Evolutionary conservation across 768 basidiomycete species (phyloP), one percentile per base, ranked within the genome.

Genomic region (Tricholoma terreum): DNA sequence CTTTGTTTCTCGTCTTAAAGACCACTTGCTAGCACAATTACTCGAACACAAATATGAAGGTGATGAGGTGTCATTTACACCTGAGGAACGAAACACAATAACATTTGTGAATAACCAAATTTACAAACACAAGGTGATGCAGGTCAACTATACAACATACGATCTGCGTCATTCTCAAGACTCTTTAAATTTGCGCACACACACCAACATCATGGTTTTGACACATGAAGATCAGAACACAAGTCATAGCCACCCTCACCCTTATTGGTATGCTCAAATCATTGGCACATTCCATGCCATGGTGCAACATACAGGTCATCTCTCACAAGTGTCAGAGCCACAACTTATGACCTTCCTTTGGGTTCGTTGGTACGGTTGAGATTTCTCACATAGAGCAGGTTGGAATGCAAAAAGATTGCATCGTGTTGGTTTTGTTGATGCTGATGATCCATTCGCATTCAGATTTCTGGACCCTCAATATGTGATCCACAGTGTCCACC

Each of bases 1-100:
- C 46, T 71, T 74, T 57, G 11, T 70, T 9, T 55, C 67, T 0
- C 54, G 68, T 34, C 63, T 77, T 8, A 35, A 70, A 33, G 56
- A 71, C 36, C 67, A 75, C 36, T 58, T 72, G 8, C 69, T 75
- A 10, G 9, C 63, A 61, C 1, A 62, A 69, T n/a, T 46, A 22
- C 27, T 42, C 17, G 45, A 45, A 24, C 40, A 48, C 15, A 48
- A 61, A n/a, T 61, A 59, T 31, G 38, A 54, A 38, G 65, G 64
- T 19, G 66, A 65, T 22, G 57, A 60, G 31, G 22, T 27, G n/a
- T 42, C 42, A 21, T 33, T 52, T 2, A 50, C 40, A 31, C 35
- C 46, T 27, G 63, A 68, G n/a, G 24, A 60, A 31, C 9, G n/a
- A 17, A 50, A 50, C 7, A 50, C 30, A 12, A 2, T 50, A 50